A percentile compares a stretch with the other conserved stretches of the same genome.
These are phyloP conservation scores for Venturia oleaginea DNA, from an alignment of 2,329 filamentous ascomycete genomes.

Conservation along the genomic window DNA sequence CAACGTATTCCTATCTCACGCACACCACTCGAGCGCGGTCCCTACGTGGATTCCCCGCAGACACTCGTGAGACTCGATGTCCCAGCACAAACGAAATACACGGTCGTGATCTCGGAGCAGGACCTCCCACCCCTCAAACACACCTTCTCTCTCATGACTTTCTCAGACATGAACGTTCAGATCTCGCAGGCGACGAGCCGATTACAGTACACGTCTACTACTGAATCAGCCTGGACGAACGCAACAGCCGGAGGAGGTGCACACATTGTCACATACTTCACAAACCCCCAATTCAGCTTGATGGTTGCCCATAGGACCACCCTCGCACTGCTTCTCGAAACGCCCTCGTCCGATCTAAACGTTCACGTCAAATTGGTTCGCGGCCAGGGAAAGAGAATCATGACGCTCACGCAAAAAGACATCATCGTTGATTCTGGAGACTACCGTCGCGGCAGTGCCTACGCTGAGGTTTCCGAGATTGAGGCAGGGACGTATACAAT, in stretches of 20 bases:
- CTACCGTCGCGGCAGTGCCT: constrained; percentile 70
- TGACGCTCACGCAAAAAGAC: constrained; percentile 62
- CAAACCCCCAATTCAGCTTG: constrained; percentile 80
- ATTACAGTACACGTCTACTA: constrained; percentile 50
- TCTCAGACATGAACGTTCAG: constrained; percentile 56
- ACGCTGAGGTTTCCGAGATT: constrained; percentile 53
- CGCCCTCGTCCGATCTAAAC: constrained; percentile 55
- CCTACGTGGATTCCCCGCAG: constrained; percentile 92
- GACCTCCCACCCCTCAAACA: constrained; percentile 64
- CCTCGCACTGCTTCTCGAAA: constrained; percentile 66
- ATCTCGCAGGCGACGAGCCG: constrained; percentile 54
- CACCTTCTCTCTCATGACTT: constrained; percentile 79
- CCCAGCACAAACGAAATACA: constrained; percentile 43
- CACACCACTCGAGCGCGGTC: constrained; percentile 60
- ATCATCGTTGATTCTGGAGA: constrained; percentile 79
- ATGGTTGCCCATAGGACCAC: constrained; percentile 47
- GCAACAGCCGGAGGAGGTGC: constrained; percentile 79
- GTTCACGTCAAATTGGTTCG: constrained; percentile 81
- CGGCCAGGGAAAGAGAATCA: constrained; percentile 63
- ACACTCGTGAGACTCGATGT: constrained; percentile 69
- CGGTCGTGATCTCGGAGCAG: constrained; percentile 67
- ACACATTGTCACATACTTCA: constrained; percentile 63
- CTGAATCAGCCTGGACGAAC: constrained; percentile 62
- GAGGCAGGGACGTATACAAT: constrained; percentile 73
- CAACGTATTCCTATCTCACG: constrained; percentile 66